Conservation (phyloP, 169 alveolate genomes). For the Neospora caninum region DNA sequence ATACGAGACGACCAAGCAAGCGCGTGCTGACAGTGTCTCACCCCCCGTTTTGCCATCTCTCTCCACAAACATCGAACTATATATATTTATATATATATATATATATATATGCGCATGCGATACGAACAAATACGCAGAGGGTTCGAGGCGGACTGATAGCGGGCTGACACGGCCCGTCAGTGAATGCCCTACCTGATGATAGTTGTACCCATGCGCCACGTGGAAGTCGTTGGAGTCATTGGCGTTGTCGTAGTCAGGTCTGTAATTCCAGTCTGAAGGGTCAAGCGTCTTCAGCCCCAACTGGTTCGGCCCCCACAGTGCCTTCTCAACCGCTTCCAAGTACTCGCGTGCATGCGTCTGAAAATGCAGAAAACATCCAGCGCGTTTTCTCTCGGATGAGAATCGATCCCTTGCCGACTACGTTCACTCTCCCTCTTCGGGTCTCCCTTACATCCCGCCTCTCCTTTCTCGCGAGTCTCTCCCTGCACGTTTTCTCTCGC, state of each 20-base stretch:
- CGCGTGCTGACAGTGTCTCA: no score
- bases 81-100: not conserved
- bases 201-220: slow-evolving; percentile 84
- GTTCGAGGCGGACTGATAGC: not conserved
- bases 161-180: not conserved
- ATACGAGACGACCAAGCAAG: no score
- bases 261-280: slow-evolving; percentile 81
- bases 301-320: slow-evolving; percentile 61
- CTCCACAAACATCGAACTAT: not conserved
- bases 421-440: no score
- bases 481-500: no score
- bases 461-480: no score
- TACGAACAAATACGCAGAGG: not conserved
- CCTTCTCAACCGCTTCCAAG: slow-evolving; percentile 14
- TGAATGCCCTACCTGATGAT: slow-evolving; percentile 30
- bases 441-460: no score
- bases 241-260: slow-evolving; percentile 84
- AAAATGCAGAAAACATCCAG: not conserved
- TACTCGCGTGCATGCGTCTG: slow-evolving; percentile 13
- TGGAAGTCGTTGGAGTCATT: slow-evolving; percentile 81
- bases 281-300: slow-evolving; percentile 92
- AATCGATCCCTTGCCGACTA: no score
- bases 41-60: no score
- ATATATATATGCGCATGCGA: not conserved
- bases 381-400: not conserved